Conservation (phyloP, 208 protist genomes). For the Crithidia acanthocephali region DNA sequence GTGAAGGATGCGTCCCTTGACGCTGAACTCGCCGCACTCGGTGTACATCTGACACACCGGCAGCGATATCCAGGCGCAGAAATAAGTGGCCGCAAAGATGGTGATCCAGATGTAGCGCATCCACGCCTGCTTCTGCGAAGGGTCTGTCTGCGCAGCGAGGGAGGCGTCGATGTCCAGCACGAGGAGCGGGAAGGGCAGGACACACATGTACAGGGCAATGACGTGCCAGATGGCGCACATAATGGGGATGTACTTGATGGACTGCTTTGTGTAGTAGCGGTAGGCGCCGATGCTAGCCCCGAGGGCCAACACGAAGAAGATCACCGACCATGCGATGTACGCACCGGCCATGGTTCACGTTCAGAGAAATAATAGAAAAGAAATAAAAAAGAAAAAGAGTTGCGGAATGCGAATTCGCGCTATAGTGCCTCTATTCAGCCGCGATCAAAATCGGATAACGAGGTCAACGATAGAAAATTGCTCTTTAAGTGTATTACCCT, state of each 20-base stretch:
- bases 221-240: conserved; percentile 74
- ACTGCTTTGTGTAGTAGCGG: conserved; percentile 82
- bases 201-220: conserved; percentile 76
- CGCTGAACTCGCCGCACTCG: conserved; percentile 83
- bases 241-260: conserved; percentile 69
- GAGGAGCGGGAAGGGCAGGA: conserved; percentile 86
- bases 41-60: conserved; percentile 89
- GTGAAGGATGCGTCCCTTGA: conserved; percentile 53
- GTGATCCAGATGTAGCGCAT: conserved; percentile 84
- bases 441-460: too few relatives aligned
- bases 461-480: too few relatives aligned
- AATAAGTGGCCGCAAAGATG: conserved; percentile 87
- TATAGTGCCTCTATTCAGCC: too few relatives aligned
- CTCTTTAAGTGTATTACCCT: too few relatives aligned
- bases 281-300: conserved; percentile 60
- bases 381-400: background rate
- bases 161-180: conserved; percentile 87
- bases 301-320: conserved; percentile 78
- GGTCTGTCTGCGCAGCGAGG: conserved; percentile 36
- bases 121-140: conserved; percentile 44
- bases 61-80: conserved; percentile 86
- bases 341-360: conserved; percentile 40
- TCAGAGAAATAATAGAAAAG: too few relatives aligned
- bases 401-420: background rate
- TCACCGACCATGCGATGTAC: conserved; percentile 59